Percentiles rank a stretch among this genome's conserved stretches.
Conservation (phyloP, 2,329 filamentous ascomycete species). For the Trichoderma sp. region DNA sequence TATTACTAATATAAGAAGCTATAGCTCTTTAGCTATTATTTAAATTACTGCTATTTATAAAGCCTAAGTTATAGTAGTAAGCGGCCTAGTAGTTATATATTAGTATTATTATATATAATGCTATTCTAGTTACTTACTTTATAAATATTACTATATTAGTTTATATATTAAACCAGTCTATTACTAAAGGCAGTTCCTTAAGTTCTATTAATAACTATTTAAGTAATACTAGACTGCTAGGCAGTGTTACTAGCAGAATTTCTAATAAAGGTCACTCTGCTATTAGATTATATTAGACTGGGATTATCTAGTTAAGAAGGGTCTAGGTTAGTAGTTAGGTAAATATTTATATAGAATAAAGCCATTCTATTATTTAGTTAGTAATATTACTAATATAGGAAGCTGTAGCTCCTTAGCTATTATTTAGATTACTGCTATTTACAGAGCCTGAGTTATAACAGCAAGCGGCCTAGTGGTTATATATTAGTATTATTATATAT, state of each 20-base stretch:
- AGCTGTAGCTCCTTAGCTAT: conserved; percentile 27
- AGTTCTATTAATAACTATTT: conserved; percentile 47
- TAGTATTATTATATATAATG: too few relatives aligned
- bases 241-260: conserved; percentile 43
- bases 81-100: too few relatives aligned
- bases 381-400: conserved; percentile 32
- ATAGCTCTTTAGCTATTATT: too few relatives aligned
- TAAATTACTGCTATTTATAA: too few relatives aligned
- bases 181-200: conserved; percentile 47
- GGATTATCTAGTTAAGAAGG: conserved; percentile 39
- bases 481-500: too few relatives aligned
- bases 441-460: conserved; percentile 33
- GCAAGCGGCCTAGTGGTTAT: conserved; percentile 29
- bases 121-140: conserved; percentile 10
- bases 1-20: too few relatives aligned
- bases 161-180: conserved; percentile 39
- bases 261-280: conserved; percentile 36
- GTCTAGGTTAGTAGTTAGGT: conserved; percentile 43
- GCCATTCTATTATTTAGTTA: conserved; percentile 31
- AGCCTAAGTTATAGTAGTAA: too few relatives aligned
- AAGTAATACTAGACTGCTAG: conserved; percentile 31
- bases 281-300: conserved; percentile 46
- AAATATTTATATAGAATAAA: conserved; percentile 42
- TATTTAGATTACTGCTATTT: conserved; percentile 31
- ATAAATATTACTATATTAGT: conserved; percentile 18